phyloP scores from a whole-genome alignment of 2,329 filamentous ascomycete species.

The Aspergillus nomiae region DNA sequence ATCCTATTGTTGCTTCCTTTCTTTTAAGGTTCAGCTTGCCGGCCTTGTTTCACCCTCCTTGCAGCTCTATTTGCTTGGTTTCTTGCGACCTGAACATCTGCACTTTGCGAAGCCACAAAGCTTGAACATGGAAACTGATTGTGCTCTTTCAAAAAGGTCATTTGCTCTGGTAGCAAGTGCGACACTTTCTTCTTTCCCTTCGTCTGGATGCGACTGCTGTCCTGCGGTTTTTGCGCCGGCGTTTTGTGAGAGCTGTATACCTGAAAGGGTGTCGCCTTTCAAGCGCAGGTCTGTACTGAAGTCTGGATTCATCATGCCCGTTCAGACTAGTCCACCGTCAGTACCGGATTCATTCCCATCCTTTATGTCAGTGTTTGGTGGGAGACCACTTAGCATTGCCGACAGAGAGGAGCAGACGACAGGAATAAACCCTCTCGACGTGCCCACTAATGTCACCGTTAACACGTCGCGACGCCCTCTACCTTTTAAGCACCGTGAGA shows the following conservation, averaged over 20 bases:
- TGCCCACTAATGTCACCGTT: slow-evolving; percentile 31
- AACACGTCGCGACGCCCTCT: slow-evolving; percentile 28
- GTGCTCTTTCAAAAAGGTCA: slow-evolving; percentile 35
- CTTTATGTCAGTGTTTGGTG: slow-evolving; percentile 56
- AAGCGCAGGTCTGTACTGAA: slow-evolving; percentile 31
- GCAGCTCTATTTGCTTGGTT: slow-evolving; percentile 27
- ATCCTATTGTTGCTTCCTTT: slow-evolving; percentile 19
- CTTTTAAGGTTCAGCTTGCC: slow-evolving; percentile 26
- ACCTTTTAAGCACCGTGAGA: slow-evolving; percentile 44
- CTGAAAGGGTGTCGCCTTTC: slow-evolving; percentile 32
- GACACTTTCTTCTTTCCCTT: slow-evolving; percentile 26
- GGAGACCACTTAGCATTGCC: slow-evolving; percentile 28
- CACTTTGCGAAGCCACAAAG: slow-evolving; percentile 12
- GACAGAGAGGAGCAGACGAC: slow-evolving; percentile 32
- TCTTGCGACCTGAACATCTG: slow-evolving; percentile 21
- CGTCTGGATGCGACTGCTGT: slow-evolving; percentile 31
- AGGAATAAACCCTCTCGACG: slow-evolving; percentile 27
- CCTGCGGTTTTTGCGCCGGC: slow-evolving; percentile 25
- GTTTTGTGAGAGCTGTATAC: slow-evolving; percentile 27
- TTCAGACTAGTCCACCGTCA: slow-evolving; percentile 43
- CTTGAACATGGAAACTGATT: slow-evolving; percentile 33
- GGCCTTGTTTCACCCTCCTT: slow-evolving; percentile 30
- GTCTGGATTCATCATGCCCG: slow-evolving; percentile 37
- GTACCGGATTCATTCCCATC: slow-evolving; percentile 52
- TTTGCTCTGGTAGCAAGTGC: slow-evolving; percentile 47